Evolutionary conservation across 768 basidiomycete genomes (phyloP), one percentile per base, ranked within the genome.

Genomic region (Kwoniella dejecticola): DNA sequence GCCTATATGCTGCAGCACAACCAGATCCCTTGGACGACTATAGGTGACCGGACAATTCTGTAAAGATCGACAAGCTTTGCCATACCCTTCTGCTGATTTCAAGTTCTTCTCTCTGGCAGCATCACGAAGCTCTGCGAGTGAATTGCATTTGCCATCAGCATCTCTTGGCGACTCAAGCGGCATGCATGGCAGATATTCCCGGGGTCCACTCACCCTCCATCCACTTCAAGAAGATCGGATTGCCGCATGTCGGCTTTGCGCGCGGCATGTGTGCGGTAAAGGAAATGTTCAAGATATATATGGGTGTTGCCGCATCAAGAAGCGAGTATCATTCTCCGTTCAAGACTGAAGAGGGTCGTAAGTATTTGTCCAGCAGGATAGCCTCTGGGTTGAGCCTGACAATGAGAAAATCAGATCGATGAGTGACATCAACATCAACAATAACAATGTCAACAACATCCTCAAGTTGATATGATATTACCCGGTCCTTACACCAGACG

Each of bases 211-310:
- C 27, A 77, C 76, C 74, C 53, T 75, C 68, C 29, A 75, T 64
- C 76, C 74, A 77, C 23, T 52, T 52, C 26, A 74, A 52, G 60
- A 68, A 77, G 7, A 77, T 48, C 10, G 74, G 74, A 54, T 77
- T 77, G 3, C 76, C 76, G 60, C 76, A 77, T 45, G 59, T 30
- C 36, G 63, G 47, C 27, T 50, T 52, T n/a, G 36, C 23, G 29
- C 42, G 61, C 4, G 70, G 67, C 60, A 59, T 59, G 26, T 29
- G 17, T 42, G 10, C 7, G 6, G 10, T 42, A 8, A 8, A 5
- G 41, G 41, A 42, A 5, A n/a, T 42, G 17, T 11, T 42, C 12
- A 42, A 42, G 33, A 36, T 7, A 36, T 36, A 8, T 42, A 6
- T 42, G 41, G 19, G 41, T 7, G 7, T 7, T 7, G 33, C 33